Conservation (phyloP, 129 eudicot species). For the Artemisia argyi region DNA sequence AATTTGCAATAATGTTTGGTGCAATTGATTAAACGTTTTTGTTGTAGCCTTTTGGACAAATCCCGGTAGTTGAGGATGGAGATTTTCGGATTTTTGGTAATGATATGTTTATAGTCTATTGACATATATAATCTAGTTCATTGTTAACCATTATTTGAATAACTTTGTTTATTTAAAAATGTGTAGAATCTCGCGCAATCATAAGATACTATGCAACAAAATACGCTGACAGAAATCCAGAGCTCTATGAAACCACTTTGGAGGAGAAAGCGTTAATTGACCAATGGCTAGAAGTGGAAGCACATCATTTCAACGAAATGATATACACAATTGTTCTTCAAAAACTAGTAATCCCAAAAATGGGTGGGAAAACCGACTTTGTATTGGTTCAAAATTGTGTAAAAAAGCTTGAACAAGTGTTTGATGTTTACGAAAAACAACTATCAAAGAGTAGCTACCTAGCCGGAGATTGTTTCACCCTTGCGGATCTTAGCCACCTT, state of each 20-base stretch:
- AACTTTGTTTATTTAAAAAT: not conserved
- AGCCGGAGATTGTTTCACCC: conserved; percentile 60
- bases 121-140: not conserved
- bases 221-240: conserved; percentile 32
- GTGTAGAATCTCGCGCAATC: conserved; percentile 79
- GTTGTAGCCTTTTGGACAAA: conserved; percentile 85
- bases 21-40: not conserved
- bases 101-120: not conserved
- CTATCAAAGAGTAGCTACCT: conserved; percentile 49
- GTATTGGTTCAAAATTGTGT: conserved; percentile 36
- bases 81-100: conserved; percentile 85
- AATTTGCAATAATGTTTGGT: too few relatives aligned
- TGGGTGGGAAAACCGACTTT: conserved; percentile 59
- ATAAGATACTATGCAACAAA: conserved; percentile 74
- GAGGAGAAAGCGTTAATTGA: conserved; percentile 79
- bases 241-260: conserved; percentile 60
- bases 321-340: conserved; percentile 69
- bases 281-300: conserved; percentile 91
- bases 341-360: conserved; percentile 55
- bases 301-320: conserved; percentile 68
- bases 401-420: conserved; percentile 54
- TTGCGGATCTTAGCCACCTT: conserved; percentile 78
- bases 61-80: conserved; percentile 75
- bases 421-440: conserved; percentile 64
- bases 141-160: not conserved